Evolutionary conservation across 2,329 filamentous ascomycete species (phyloP).

Genomic region (Calonectria crousiana): DNA sequence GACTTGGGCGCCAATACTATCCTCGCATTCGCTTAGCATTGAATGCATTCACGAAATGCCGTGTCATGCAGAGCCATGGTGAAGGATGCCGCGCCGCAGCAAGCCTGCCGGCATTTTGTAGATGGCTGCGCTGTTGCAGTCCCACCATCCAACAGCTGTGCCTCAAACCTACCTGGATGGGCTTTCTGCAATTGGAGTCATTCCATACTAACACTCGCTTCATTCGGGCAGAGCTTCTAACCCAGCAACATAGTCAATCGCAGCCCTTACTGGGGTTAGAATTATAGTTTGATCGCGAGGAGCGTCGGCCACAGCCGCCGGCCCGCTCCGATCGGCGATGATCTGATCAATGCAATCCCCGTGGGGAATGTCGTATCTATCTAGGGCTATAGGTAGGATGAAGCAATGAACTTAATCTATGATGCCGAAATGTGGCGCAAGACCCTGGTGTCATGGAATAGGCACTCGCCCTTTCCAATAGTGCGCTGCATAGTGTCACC

Average conservation of each 20-base stretch:
- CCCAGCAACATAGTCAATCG: background rate
- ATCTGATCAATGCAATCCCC: background rate
- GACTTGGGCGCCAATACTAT: background rate
- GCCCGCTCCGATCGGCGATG: background rate
- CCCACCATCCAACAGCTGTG: background rate
- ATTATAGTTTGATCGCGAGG: background rate
- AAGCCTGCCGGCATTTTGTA: background rate
- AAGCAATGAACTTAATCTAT: background rate
- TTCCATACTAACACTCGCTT: background rate
- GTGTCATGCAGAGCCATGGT: background rate
- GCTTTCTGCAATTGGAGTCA: background rate
- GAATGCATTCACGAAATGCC: background rate
- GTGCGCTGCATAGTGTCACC: background rate
- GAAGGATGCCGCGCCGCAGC: background rate
- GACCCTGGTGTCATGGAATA: background rate
- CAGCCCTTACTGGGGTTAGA: background rate
- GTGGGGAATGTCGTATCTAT: background rate
- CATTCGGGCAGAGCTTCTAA: background rate
- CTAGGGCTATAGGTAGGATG: background rate
- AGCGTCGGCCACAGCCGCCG: background rate
- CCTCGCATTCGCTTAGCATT: background rate
- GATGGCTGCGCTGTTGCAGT: background rate
- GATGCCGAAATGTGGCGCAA: background rate
- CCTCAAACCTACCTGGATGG: background rate
- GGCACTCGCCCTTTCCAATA: background rate